phyloP scores from a whole-genome alignment of 768 basidiomycete species.

The Phanerochaete carnosa region DNA sequence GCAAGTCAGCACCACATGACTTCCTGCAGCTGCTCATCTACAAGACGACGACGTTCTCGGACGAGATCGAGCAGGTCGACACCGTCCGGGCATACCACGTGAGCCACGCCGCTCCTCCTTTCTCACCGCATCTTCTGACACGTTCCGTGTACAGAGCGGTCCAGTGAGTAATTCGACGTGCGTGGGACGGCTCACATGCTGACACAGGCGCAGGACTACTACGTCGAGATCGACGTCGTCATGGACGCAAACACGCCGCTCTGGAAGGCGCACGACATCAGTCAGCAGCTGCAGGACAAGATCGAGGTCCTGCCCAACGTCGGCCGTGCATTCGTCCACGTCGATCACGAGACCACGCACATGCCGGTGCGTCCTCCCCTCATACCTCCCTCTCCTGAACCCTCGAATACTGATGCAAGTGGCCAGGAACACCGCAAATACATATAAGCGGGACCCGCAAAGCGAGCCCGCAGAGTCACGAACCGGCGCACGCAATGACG shows the following conservation, averaged over 20 bases:
- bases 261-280: slow-evolving; percentile 84
- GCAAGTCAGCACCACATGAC: slow-evolving; percentile 88
- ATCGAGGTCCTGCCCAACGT: slow-evolving; percentile 88
- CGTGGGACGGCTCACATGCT: neutral
- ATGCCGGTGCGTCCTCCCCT: slow-evolving; percentile 40
- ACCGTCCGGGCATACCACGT: slow-evolving; percentile 93
- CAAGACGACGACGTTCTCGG: slow-evolving; percentile 86
- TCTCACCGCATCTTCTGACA: neutral
- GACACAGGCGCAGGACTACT: slow-evolving; percentile 58
- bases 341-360: slow-evolving; percentile 93
- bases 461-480: neutral
- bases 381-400: neutral
- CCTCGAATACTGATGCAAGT: neutral
- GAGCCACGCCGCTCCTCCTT: slow-evolving; percentile 24
- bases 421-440: slow-evolving; percentile 44
- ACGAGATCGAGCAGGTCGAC: slow-evolving; percentile 83
- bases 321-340: slow-evolving; percentile 91
- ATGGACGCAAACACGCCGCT: slow-evolving; percentile 87
- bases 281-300: slow-evolving; percentile 83
- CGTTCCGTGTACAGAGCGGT: slow-evolving; percentile 51
- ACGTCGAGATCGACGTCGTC: slow-evolving; percentile 94
- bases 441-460: slow-evolving; percentile 15
- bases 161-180: slow-evolving; percentile 43
- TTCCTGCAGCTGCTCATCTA: slow-evolving; percentile 91
- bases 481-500: neutral